Base-by-base conservation (phyloP, 2,329 filamentous ascomycete species). In the Teratosphaeriaceae sp. region DNA sequence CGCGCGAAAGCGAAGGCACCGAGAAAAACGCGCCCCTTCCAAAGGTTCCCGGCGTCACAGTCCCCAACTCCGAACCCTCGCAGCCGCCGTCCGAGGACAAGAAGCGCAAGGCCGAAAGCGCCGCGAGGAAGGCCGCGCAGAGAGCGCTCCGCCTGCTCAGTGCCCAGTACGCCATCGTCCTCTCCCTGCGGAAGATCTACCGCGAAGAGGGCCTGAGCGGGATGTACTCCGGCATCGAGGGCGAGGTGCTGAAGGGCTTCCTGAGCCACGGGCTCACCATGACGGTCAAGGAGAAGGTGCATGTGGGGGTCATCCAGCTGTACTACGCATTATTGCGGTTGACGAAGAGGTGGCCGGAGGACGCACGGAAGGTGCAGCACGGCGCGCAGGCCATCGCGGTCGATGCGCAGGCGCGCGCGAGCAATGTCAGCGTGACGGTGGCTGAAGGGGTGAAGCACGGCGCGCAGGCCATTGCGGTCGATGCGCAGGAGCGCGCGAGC, bases 251-350 rank as follows among this genome's bases (percentile, higher is more conserved):
- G 7, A 89, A 88, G 56, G 84, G 85, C 0, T 94, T 94, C 66
- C 82, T 95, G 56, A 82, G 80, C 18, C 88, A 95, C 56, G 88
- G 88, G 0, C 75, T 88, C 40, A 90, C 88, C 1, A 94, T 94
- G 85, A 69, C 90, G 42, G 79, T 85, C 45, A 95, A 95, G 65
- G 85, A 90, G 43, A 68, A 77, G 4, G 76, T 92, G 7, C 85
- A 94, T 60, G 72, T 76, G 21, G 63, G 82, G 13, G 78, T 94
- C 43, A 76, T 94, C 46, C 78, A 78, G 49, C 55, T 82, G 3
- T 94, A 90, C 65, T 84, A 86, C 52, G 57, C 80, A 5, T 58
- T 84, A 2, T 64, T 84, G n/a, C 67, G 67, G 44, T 49, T 63
- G n/a, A 60, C 68, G 46, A 60, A 64, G 51, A 55, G 61, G 41